A percentile compares a stretch with the other conserved stretches of the same genome.
Evolutionary conservation across 1,284 basidiomycete species (phyloP).

Genomic region (Sphaerobolus stellatus): DNA sequence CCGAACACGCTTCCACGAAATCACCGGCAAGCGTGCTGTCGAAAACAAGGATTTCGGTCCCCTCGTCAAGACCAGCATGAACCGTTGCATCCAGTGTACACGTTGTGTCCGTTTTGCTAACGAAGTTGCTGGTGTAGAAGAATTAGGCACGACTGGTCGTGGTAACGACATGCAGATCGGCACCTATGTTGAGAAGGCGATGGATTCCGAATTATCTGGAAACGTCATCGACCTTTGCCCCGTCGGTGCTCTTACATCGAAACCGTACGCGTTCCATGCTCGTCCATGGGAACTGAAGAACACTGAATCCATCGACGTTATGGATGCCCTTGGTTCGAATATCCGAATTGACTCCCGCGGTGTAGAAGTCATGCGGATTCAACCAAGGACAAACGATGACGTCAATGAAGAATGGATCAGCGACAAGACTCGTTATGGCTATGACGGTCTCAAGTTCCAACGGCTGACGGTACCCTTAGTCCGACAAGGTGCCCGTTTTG

Average conservation of each 20-base stretch:
- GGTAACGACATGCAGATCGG: conserved; percentile 99
- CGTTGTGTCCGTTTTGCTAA: conserved; percentile 99
- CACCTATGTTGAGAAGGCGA: conserved; percentile 96
- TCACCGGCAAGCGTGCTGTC: conserved; percentile 95
- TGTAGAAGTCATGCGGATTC: conserved; percentile 95
- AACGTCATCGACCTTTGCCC: conserved; percentile 98
- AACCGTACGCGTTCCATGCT: conserved; percentile 96
- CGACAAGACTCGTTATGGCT: conserved; percentile 97
- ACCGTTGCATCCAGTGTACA: conserved; percentile 99
- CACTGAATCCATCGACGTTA: conserved; percentile 96
- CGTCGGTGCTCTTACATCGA: conserved; percentile 96
- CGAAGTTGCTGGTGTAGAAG: conserved; percentile 98
- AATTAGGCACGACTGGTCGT: conserved; percentile 94
- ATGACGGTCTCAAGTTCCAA: conserved; percentile 95
- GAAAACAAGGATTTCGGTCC: conserved; percentile 99
- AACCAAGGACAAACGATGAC: conserved; percentile 95
- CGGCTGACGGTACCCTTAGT: conserved; percentile 91
- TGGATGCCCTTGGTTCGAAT: conserved; percentile 98
- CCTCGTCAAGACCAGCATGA: conserved; percentile 99
- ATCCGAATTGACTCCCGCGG: conserved; percentile 97
- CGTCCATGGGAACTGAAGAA: conserved; percentile 99
- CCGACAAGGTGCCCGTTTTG: conserved; percentile 91
- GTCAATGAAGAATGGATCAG: conserved; percentile 99
- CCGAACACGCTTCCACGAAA: conserved; percentile 97
- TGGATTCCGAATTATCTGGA: conserved; percentile 97